Conservation (phyloP, 2,329 filamentous ascomycete species). For the Sclerotinia sclerotiorum region DNA sequence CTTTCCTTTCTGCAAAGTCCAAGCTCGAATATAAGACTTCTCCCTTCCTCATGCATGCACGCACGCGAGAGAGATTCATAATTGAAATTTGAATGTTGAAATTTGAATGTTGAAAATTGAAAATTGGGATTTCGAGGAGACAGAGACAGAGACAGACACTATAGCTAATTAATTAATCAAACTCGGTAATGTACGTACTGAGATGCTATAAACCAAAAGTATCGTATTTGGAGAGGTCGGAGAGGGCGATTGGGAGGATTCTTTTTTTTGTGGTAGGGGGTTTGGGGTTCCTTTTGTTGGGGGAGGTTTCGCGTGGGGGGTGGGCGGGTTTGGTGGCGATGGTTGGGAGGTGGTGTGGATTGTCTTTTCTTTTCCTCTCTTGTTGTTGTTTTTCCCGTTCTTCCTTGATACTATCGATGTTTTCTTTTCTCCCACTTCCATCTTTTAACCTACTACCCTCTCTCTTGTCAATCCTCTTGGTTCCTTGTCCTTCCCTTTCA, state of each 20-base stretch:
- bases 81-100: too few relatives aligned
- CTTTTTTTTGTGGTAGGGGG: not conserved
- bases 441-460: not conserved
- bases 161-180: too few relatives aligned
- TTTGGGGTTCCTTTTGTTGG: not conserved
- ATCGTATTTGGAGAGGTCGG: constrained; percentile 8
- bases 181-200: too few relatives aligned
- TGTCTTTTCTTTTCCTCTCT: not conserved
- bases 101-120: too few relatives aligned
- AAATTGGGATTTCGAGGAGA: too few relatives aligned
- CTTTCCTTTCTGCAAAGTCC: too few relatives aligned
- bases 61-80: too few relatives aligned
- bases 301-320: constrained; percentile 2
- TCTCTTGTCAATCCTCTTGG: not conserved
- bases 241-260: not conserved
- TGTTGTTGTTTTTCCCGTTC: too few relatives aligned
- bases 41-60: too few relatives aligned
- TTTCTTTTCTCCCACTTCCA: not conserved
- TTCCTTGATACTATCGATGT: not conserved
- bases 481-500: not conserved
- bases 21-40: too few relatives aligned
- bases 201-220: not conserved
- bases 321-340: not conserved
- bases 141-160: too few relatives aligned
- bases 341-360: not conserved